phyloP scores from a whole-genome alignment of 768 basidiomycete species.

The Fomitopsis serialis region DNA sequence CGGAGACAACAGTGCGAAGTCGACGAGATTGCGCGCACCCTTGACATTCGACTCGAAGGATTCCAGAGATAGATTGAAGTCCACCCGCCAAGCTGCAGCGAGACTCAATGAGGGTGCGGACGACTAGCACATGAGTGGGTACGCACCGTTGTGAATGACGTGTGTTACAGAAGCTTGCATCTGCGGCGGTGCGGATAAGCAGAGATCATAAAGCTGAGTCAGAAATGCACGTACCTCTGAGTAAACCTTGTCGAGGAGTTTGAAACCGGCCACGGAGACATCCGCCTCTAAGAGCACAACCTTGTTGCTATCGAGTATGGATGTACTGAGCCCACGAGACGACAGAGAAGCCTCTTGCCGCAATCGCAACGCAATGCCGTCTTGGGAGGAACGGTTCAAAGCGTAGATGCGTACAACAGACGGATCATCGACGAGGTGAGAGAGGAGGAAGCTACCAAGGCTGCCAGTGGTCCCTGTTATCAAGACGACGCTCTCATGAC shows the following conservation, averaged over 20 bases:
- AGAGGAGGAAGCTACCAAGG: constrained; percentile 23
- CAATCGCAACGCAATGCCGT: constrained; percentile 2
- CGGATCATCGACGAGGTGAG: constrained; percentile 13
- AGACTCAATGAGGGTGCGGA: neutral
- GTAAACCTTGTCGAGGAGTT: constrained; percentile 7
- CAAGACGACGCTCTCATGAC: constrained; percentile 19
- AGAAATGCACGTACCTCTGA: constrained; percentile 13
- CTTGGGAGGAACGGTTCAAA: constrained; percentile 15
- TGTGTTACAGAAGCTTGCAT: constrained; percentile 9
- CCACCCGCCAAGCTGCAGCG: constrained; percentile 30
- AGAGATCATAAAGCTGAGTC: neutral
- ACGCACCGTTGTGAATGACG: constrained; percentile 26
- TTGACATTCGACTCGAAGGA: constrained; percentile 33
- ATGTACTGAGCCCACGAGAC: constrained; percentile 8
- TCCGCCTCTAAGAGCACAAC: constrained; percentile 16
- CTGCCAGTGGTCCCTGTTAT: constrained; percentile 31
- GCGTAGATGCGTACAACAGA: constrained; percentile 20
- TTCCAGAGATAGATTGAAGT: constrained; percentile 34
- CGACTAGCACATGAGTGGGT: neutral
- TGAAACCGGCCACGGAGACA: constrained; percentile 12
- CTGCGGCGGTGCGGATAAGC: neutral
- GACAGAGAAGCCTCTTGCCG: constrained; percentile 13
- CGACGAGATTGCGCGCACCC: constrained; percentile 15
- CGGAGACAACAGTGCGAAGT: constrained; percentile 6
- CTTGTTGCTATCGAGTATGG: constrained; percentile 9